Percentiles rank a stretch among this genome's conserved stretches.
These are phyloP conservation scores for Aspergillus ustus DNA, from an alignment of 2,329 filamentous ascomycete genomes.

Conservation along the genomic window DNA sequence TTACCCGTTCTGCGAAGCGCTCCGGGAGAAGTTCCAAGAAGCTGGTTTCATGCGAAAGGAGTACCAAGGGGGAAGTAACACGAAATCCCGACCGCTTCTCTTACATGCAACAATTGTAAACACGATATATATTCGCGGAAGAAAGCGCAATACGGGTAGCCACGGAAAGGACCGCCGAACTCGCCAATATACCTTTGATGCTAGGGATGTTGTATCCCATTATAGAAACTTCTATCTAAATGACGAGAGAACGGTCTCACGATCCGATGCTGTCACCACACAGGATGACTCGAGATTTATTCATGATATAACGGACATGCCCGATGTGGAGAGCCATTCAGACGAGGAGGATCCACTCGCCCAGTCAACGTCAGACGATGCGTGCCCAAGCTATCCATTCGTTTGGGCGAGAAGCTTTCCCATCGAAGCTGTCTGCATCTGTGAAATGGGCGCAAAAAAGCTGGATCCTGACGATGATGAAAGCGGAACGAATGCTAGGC, in stretches of 20 bases:
- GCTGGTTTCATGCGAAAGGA: constrained; percentile 47
- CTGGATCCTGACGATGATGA: constrained; percentile 50
- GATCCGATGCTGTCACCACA: constrained; percentile 9
- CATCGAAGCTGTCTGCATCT: constrained; percentile 76
- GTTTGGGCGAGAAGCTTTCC: constrained; percentile 72
- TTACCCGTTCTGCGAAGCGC: constrained; percentile 46
- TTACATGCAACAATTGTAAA: constrained; percentile 88
- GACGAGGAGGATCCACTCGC: not conserved
- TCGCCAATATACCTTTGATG: constrained; percentile 54
- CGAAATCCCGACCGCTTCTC: constrained; percentile 60
- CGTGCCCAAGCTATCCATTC: constrained; percentile 43
- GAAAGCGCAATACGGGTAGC: constrained; percentile 19
- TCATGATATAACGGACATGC: not conserved
- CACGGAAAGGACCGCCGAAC: constrained; percentile 21
- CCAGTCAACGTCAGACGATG: not conserved
- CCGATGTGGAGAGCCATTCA: not conserved
- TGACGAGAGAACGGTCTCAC: constrained; percentile 27
- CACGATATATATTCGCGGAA: constrained; percentile 68
- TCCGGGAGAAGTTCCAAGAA: constrained; percentile 49
- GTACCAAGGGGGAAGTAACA: constrained; percentile 29
- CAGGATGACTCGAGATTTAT: not conserved
- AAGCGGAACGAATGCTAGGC: constrained; percentile 48
- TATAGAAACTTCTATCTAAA: constrained; percentile 43
- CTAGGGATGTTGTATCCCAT: constrained; percentile 36
- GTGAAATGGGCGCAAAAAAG: constrained; percentile 83